Conservation (phyloP, 345 rosid genomes). For the Cardamine chenopodiifolia region DNA sequence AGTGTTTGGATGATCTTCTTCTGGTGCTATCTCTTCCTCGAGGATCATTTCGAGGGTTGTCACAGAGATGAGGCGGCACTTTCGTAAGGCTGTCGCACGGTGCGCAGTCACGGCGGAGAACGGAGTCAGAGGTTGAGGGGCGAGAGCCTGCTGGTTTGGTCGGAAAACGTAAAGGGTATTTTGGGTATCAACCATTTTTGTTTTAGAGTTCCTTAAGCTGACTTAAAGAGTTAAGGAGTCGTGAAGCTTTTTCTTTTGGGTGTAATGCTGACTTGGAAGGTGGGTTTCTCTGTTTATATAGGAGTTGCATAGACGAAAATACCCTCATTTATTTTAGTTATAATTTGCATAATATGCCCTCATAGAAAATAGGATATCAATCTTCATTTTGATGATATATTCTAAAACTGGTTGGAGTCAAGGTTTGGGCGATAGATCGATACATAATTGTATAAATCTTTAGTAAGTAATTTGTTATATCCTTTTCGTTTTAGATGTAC, state of each 20-base stretch:
- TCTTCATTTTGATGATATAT: background rate
- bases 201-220: background rate
- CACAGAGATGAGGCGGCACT: slow-evolving; percentile 29
- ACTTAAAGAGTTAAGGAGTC: background rate
- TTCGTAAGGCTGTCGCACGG: slow-evolving; percentile 25
- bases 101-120: slow-evolving; percentile 30
- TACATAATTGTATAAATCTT: too few species aligned
- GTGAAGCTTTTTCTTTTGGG: background rate
- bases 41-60: slow-evolving; percentile 38
- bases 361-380: background rate
- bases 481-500: too few species aligned
- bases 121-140: slow-evolving; percentile 16
- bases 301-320: slow-evolving; percentile 9
- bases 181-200: slow-evolving; percentile 24
- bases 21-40: slow-evolving; percentile 32
- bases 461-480: too few species aligned
- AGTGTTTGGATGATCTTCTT: background rate
- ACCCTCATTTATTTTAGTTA: background rate
- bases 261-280: slow-evolving; percentile 11
- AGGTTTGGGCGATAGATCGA: too few species aligned
- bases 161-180: slow-evolving; percentile 12
- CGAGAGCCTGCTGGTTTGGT: slow-evolving; percentile 13
- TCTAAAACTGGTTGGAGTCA: too few species aligned
- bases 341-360: too few species aligned
- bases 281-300: slow-evolving; percentile 20